phyloP scores from a whole-genome alignment of 495 filamentous ascomycete species.

The Tetracladium setigerum region DNA sequence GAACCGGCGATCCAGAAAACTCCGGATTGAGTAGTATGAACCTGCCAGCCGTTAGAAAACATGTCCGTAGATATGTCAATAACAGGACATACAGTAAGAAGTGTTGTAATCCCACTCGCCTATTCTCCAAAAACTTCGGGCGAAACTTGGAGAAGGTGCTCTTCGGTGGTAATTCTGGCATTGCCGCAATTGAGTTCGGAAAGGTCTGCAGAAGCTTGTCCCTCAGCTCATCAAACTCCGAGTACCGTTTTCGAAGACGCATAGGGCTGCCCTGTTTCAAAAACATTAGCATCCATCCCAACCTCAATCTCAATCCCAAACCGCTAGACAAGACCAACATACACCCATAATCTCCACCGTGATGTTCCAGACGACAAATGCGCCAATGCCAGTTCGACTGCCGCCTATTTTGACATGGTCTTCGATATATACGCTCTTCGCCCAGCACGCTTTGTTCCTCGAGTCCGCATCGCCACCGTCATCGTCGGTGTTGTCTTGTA shows the following conservation, averaged over 20 bases:
- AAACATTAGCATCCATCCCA: background rate
- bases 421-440: constrained; percentile 43
- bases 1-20: constrained; percentile 45
- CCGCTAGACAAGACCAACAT: background rate
- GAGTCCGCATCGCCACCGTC: constrained; percentile 25
- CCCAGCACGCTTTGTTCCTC: constrained; percentile 48
- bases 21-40: constrained; percentile 51
- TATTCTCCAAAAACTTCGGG: constrained; percentile 42
- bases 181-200: constrained; percentile 44
- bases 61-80: constrained; percentile 4
- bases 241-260: constrained; percentile 49
- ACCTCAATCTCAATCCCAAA: background rate
- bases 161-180: constrained; percentile 48
- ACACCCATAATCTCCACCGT: constrained; percentile 36
- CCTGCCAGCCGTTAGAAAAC: constrained; percentile 22
- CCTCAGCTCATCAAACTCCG: constrained; percentile 48
- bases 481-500: constrained; percentile 42
- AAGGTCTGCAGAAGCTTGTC: constrained; percentile 42
- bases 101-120: constrained; percentile 45
- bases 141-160: constrained; percentile 45
- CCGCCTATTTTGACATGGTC: constrained; percentile 45
- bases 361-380: constrained; percentile 51
- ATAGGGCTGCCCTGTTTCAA: constrained; percentile 39
- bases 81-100: constrained; percentile 41
- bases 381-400: constrained; percentile 40